Evolutionary conservation across 441 rosid species (phyloP).

Genomic region (Macaranga tanarius): DNA sequence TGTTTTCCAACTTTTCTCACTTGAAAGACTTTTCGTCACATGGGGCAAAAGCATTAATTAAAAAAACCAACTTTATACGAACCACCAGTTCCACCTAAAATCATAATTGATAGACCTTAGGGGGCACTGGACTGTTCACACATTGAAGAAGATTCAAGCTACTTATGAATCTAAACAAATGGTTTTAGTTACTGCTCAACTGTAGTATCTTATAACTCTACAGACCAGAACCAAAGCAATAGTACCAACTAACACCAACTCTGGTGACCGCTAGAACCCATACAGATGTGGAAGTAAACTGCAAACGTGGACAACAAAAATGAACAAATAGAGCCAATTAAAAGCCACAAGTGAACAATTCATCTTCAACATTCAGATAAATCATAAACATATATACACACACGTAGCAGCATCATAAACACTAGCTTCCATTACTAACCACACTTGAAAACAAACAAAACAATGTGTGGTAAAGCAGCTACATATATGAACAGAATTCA

Average conservation of each 20-base stretch:
- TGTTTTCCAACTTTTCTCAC: constrained; percentile 10
- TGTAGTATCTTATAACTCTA: too few relatives aligned
- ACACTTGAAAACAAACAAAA: background rate
- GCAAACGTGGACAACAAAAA: background rate
- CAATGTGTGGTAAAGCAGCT: background rate
- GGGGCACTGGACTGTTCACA: background rate
- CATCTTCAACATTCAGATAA: constrained; percentile 3
- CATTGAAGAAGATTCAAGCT: background rate
- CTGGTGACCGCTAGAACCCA: background rate
- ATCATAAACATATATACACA: too few relatives aligned
- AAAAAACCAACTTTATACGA: constrained; percentile 2
- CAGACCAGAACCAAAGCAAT: too few relatives aligned
- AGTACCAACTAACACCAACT: background rate
- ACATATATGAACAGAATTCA: background rate
- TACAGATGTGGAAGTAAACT: background rate
- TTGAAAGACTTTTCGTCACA: constrained; percentile 14
- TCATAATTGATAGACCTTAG: background rate
- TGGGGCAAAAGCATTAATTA: constrained; percentile 10
- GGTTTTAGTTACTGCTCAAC: too few relatives aligned
- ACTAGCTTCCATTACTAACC: background rate
- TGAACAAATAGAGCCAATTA: background rate
- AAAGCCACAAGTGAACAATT: background rate
- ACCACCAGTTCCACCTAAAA: background rate
- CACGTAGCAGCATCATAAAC: background rate
- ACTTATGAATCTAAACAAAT: background rate